Base-by-base conservation (phyloP, 1,139 yeast species). In the Saccharomyces hybrid region DNA sequence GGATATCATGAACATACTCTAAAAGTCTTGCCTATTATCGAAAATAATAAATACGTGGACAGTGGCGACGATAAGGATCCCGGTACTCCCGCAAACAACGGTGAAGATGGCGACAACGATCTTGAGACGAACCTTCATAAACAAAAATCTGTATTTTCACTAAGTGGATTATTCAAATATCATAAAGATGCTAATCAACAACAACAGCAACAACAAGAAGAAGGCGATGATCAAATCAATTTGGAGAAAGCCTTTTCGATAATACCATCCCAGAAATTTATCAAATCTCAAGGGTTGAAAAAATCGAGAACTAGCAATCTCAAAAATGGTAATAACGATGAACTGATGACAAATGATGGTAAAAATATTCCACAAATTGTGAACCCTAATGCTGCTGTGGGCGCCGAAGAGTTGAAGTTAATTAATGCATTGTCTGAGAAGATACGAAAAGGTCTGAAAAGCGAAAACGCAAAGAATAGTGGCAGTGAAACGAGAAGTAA, bases 371-470 rank as follows among this genome's bases (percentile, higher is more conserved):
- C 66, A 4, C 61, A 62, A 31, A 64, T 69, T n/a, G 76, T 70
- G 11, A 70, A 69, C 51, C 62, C 64, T 24, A 58, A 71, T 49
- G 84, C 88, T 2, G 83, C 84, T 2, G 82, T 84, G 46, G 81
- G 82, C 34, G 80, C 79, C 19, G 71, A 73, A 11, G 88, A 84
- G 62, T 71, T 82, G 44, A 70, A 73, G 47, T 63, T 83, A 53
- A 80, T 84, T 52, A 77, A 80, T 55, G 70, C 72, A 46, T 68
- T 83, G 60, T 75, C 79, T 50, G 75, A 70, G 29, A 78, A 77
- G 59, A 75, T 77, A 26, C 62, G 66, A 48, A 49, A 55, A 44
- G 62, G 64, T 53, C 47, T 60, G 53, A 53, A 53, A 53, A 56
- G 51, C 52, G 42, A 53, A 51, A 38, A 31, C 11, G 24, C 49